Conservation (phyloP, 805 yeast genomes). For the Ogataea zsoltii region DNA sequence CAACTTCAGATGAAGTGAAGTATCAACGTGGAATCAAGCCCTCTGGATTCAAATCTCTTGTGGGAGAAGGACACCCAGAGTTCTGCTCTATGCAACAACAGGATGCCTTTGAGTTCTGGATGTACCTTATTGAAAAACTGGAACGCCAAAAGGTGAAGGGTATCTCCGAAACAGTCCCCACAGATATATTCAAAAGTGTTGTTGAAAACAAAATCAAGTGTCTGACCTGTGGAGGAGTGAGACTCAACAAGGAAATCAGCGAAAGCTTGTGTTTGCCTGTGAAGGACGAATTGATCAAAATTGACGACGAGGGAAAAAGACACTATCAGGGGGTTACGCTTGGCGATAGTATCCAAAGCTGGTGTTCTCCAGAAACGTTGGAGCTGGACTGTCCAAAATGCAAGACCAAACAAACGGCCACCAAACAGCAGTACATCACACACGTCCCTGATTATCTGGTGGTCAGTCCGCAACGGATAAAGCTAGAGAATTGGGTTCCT, state of each 20-base stretch:
- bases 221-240: conserved; percentile 58
- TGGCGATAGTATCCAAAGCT: conserved; percentile 46
- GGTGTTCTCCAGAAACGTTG: conserved; percentile 50
- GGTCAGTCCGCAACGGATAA: conserved; percentile 75
- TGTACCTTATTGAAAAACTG: conserved; percentile 62
- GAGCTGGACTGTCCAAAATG: conserved; percentile 68
- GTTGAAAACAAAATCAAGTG: conserved; percentile 65
- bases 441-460: conserved; percentile 72
- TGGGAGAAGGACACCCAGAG: conserved; percentile 80
- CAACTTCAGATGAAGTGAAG: conserved; percentile 40
- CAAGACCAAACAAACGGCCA: conserved; percentile 35
- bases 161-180: conserved; percentile 41
- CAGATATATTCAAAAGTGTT: conserved; percentile 62
- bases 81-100: conserved; percentile 88
- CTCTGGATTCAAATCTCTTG: conserved; percentile 65
- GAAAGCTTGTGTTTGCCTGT: conserved; percentile 69
- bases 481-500: conserved; percentile 88
- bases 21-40: conserved; percentile 82
- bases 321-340: conserved; percentile 52
- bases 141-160: conserved; percentile 45
- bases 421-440: conserved; percentile 49
- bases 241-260: conserved; percentile 52
- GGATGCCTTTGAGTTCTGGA: conserved; percentile 90
- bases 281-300: conserved; percentile 38
- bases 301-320: conserved; percentile 46